These are phyloP conservation scores for Phytophthora meadii DNA, from an alignment of 352 stramenopile species.

Conservation along the genomic window DNA sequence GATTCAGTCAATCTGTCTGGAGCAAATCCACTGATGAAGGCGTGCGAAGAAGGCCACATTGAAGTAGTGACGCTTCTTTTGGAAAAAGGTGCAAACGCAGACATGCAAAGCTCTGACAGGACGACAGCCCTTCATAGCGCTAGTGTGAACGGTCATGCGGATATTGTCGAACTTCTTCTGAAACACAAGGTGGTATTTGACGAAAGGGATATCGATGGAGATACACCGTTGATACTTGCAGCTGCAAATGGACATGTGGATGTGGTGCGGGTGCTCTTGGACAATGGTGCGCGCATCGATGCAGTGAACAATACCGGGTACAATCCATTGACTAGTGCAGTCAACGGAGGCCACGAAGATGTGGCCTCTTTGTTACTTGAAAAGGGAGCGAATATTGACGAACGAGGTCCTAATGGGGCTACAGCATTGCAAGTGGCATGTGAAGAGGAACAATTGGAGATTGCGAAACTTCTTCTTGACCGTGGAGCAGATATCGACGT, in stretches of 20 bases:
- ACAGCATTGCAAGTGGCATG: no score
- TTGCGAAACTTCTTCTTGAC: no score
- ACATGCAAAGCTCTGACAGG: neutral
- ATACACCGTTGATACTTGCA: conserved; percentile 4
- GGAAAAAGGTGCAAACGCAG: neutral
- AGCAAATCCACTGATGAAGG: neutral
- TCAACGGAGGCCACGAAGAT: neutral
- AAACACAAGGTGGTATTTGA: neutral
- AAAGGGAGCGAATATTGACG: neutral
- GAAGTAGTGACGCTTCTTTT: conserved; percentile 3
- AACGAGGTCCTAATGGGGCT: no score
- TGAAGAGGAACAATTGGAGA: no score
- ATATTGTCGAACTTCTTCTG: conserved; percentile 4
- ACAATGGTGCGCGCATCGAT: neutral
- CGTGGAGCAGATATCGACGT: no score
- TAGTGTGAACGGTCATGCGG: neutral
- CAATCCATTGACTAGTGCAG: neutral
- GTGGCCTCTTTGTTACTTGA: neutral
- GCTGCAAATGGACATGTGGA: neutral
- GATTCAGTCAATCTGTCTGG: neutral
- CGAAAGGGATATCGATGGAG: neutral
- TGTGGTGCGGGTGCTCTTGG: conserved; percentile 3
- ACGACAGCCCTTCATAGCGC: neutral
- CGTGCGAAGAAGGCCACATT: neutral
- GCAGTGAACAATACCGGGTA: neutral